Conservation (phyloP, 805 yeast genomes). For the Clavispora santaluciae region DNA sequence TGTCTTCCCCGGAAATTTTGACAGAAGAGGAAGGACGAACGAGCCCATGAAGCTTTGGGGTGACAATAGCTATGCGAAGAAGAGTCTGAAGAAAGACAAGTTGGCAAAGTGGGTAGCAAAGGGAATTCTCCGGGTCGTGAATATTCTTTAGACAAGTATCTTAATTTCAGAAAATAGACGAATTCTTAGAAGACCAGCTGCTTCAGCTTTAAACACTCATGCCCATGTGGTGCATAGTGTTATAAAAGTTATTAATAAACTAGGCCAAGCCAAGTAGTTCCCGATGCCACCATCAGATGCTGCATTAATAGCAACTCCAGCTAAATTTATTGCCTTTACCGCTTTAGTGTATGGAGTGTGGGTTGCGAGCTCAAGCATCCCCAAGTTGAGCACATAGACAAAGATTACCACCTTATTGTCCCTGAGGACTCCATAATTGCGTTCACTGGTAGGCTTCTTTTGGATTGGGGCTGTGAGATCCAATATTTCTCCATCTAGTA, state of each 20-base stretch:
- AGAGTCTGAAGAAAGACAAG: neutral
- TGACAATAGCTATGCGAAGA: conserved; percentile 9
- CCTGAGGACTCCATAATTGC: too few relatives aligned
- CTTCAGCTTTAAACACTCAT: neutral
- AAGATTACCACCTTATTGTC: too few relatives aligned
- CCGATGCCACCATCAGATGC: neutral
- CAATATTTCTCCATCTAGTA: neutral
- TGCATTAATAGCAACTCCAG: neutral
- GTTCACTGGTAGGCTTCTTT: too few relatives aligned
- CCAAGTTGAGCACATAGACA: neutral
- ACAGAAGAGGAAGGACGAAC: conserved; percentile 27
- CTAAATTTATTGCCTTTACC: neutral
- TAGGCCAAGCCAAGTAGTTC: neutral
- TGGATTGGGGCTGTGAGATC: neutral
- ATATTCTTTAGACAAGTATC: neutral
- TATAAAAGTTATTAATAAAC: neutral
- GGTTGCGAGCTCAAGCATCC: neutral
- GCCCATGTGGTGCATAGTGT: neutral
- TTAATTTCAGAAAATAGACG: neutral
- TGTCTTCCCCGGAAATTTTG: conserved; percentile 24
- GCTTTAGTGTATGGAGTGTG: neutral
- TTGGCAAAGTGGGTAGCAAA: neutral
- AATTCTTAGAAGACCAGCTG: too few relatives aligned
- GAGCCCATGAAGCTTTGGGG: conserved; percentile 13
- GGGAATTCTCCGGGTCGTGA: neutral